Percentiles rank a stretch among this genome's conserved stretches.
Evolutionary conservation across 2,329 filamentous ascomycete genomes (phyloP).

Genomic region (Fusarium foetens): DNA sequence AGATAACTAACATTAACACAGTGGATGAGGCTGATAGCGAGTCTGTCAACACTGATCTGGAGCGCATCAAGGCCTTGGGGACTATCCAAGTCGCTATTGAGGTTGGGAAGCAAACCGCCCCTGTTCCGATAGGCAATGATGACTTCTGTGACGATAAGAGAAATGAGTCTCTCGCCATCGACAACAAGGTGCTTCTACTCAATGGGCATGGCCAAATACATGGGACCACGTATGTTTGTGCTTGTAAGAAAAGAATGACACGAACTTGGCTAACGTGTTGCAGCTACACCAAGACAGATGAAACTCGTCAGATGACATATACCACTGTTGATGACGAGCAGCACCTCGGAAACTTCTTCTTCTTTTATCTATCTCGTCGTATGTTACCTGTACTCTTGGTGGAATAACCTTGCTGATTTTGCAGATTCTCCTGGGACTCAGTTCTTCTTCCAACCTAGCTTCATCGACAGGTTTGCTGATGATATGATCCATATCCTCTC

Average conservation of each 20-base stretch:
- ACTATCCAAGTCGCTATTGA: background rate
- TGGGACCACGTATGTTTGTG: background rate
- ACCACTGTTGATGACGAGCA: background rate
- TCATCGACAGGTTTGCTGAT: background rate
- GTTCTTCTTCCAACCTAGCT: fast-evolving
- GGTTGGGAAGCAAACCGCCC: too few species aligned
- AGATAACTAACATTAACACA: background rate
- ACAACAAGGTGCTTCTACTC: fast-evolving
- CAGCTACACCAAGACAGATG: background rate
- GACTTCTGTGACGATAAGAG: background rate
- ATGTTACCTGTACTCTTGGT: fast-evolving
- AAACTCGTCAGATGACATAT: too few species aligned
- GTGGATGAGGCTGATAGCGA: fast-evolving
- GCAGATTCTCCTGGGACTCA: fast-evolving
- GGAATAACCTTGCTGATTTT: background rate
- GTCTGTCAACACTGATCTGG: background rate
- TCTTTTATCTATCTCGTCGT: background rate
- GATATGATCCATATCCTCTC: background rate
- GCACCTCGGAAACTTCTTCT: background rate
- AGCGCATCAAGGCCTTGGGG: background rate
- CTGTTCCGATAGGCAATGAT: fast-evolving
- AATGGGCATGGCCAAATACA: background rate
- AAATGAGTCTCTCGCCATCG: background rate
- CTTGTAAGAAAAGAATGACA: too few species aligned
- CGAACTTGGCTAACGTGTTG: background rate